phyloP scores from a whole-genome alignment of 129 eudicot species.

The Helichrysum umbraculigerum region DNA sequence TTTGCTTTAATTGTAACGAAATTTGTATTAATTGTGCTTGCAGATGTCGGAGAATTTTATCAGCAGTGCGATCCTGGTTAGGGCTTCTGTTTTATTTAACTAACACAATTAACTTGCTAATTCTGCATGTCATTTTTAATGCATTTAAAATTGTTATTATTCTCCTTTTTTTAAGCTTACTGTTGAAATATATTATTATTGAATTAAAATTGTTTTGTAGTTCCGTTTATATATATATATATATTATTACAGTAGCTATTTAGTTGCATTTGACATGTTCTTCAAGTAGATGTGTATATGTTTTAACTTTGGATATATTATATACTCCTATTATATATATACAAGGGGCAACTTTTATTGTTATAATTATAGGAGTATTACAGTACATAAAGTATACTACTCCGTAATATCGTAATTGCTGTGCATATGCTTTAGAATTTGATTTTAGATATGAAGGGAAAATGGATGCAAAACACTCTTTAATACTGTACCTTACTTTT shows the following conservation, averaged over 20 bases:
- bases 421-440: background rate
- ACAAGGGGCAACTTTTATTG: background rate
- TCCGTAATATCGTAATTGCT: background rate
- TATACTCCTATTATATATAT: background rate
- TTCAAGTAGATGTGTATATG: background rate
- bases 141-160: background rate
- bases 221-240: background rate
- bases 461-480: background rate
- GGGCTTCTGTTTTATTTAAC: background rate
- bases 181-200: background rate
- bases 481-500: background rate
- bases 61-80: conserved; percentile 85
- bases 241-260: background rate
- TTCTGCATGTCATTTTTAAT: conserved; percentile 19
- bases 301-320: background rate
- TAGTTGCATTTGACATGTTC: background rate
- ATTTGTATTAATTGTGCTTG: conserved; percentile 19
- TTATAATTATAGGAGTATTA: too few species aligned
- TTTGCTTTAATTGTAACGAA: background rate
- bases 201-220: background rate
- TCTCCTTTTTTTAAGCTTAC: background rate
- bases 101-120: background rate
- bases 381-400: too few species aligned
- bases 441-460: background rate
- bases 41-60: conserved; percentile 69